Evolutionary conservation across 2,329 filamentous ascomycete species (phyloP), one percentile per base, ranked within the genome.

Genomic region (Aspergillus sp.): DNA sequence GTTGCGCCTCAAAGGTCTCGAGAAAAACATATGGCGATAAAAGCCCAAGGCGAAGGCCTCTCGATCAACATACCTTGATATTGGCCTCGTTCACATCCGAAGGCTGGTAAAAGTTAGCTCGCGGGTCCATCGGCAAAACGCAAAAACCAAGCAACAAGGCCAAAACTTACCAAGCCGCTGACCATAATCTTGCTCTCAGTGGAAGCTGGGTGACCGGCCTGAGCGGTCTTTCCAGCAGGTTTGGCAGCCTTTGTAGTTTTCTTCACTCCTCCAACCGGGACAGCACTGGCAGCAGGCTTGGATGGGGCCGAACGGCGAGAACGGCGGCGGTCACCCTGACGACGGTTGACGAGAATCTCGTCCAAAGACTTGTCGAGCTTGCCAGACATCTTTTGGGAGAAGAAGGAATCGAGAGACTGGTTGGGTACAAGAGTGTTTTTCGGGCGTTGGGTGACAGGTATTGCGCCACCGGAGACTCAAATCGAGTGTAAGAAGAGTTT

Each of bases 61-160:
- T 90, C 86, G 84, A 88, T 92, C 90, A 92, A 99, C 95, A 96
- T 99, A 99, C 95, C 95, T 99, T 98, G 84, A 99, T 96, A 88
- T 96, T 91, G 82, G 82, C 83, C 86, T 98, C 94, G 81, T 88
- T 91, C 80, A 99, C 92, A 87, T 99, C 95, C 83, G 89, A 88
- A 78, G 95, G 95, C 92, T 98, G 69, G 36, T 18, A 9, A 42
- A 26, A 9, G 54, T 60, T 57, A 54, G 78, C 90, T 81, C 56
- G 52, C 4, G 11, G 20, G 16, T 32, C n/a, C 16, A 20, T 18
- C 7, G 16, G 12, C 11, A 29, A 29, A 29, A 29, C 29, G 16
- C 7, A 12, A 10, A 18, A 2, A 5, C 16, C 9, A 56, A 31
- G 56, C 32, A 32, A 16, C 16, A 42, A 11, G 45, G 45, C 18